phyloP scores from a whole-genome alignment of 1,139 yeast species.

The Candida tropicalis region DNA sequence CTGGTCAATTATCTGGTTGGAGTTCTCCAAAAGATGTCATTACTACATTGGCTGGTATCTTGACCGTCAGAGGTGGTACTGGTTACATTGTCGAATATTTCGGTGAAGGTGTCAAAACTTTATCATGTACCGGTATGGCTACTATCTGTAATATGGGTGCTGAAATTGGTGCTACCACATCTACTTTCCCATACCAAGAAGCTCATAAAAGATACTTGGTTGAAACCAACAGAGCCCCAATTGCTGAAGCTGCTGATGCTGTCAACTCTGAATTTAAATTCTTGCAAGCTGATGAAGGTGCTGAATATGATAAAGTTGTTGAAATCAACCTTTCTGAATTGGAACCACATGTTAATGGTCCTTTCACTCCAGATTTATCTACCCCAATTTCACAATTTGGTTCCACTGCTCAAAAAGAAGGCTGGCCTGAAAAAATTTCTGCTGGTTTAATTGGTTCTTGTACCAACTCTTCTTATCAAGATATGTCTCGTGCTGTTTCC shows the following conservation, averaged over 20 bases:
- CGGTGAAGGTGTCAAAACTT: constrained; percentile 85
- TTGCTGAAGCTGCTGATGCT: constrained; percentile 75
- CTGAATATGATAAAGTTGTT: constrained; percentile 79
- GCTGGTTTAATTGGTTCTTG: constrained; percentile 98
- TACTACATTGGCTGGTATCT: constrained; percentile 82
- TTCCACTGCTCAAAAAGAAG: constrained; percentile 59
- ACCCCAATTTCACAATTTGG: constrained; percentile 81
- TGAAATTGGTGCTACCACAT: constrained; percentile 97
- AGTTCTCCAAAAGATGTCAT: constrained; percentile 95
- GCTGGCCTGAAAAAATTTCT: constrained; percentile 80
- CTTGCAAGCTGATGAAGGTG: constrained; percentile 77
- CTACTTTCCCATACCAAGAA: constrained; percentile 92
- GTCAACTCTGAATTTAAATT: constrained; percentile 64
- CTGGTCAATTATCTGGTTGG: constrained; percentile 90
- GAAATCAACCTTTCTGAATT: constrained; percentile 75
- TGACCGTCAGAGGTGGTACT: constrained; percentile 97
- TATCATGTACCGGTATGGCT: constrained; percentile 98
- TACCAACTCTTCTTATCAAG: constrained; percentile 96
- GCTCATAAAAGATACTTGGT: constrained; percentile 80
- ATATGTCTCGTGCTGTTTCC: constrained; percentile 93
- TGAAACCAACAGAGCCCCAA: constrained; percentile 80
- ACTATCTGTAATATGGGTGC: constrained; percentile 99
- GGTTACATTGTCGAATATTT: constrained; percentile 94
- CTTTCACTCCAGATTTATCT: constrained; percentile 92
- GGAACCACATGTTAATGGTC: constrained; percentile 93